Percentiles rank a stretch among this genome's conserved stretches.
Conservation (phyloP, 2,329 filamentous ascomycete species). For the Paecilomyces sp. region DNA sequence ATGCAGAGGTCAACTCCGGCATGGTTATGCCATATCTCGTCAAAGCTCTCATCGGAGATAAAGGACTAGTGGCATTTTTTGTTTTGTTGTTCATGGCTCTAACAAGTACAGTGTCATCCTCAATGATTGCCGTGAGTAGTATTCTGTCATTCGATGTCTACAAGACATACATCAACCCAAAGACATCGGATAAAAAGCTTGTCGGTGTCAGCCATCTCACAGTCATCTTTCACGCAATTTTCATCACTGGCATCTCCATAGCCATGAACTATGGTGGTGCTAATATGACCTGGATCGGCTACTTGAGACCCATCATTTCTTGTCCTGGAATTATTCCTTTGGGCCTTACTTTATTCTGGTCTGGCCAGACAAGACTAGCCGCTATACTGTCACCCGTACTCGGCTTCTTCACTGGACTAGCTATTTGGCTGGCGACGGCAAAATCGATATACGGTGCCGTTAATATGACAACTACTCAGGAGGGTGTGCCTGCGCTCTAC, state of each 20-base stretch:
- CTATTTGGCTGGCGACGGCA: conserved; percentile 39
- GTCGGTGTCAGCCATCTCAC: conserved; percentile 41
- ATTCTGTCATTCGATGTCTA: conserved; percentile 47
- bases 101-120: conserved; percentile 44
- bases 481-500: conserved; percentile 37
- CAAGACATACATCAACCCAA: conserved; percentile 44
- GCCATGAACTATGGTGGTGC: conserved; percentile 44
- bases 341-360: conserved; percentile 39
- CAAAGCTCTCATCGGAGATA: conserved; percentile 37
- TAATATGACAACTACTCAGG: conserved; percentile 34
- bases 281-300: conserved; percentile 42
- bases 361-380: conserved; percentile 38
- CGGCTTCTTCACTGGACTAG: conserved; percentile 37
- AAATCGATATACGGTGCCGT: conserved; percentile 33
- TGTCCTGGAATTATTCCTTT: conserved; percentile 41
- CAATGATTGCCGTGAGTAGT: conserved; percentile 46
- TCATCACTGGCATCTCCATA: conserved; percentile 43
- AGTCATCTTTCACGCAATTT: conserved; percentile 41
- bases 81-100: conserved; percentile 47
- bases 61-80: conserved; percentile 38
- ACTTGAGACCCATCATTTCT: conserved; percentile 35
- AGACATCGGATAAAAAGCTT: conserved; percentile 35
- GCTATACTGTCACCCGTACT: conserved; percentile 32
- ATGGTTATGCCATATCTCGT: conserved; percentile 44
- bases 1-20: conserved; percentile 35